Percentiles rank a stretch among this genome's conserved stretches.
These are phyloP conservation scores for Cornus florida DNA, from an alignment of 148 eudicot genomes.

Conservation along the genomic window DNA sequence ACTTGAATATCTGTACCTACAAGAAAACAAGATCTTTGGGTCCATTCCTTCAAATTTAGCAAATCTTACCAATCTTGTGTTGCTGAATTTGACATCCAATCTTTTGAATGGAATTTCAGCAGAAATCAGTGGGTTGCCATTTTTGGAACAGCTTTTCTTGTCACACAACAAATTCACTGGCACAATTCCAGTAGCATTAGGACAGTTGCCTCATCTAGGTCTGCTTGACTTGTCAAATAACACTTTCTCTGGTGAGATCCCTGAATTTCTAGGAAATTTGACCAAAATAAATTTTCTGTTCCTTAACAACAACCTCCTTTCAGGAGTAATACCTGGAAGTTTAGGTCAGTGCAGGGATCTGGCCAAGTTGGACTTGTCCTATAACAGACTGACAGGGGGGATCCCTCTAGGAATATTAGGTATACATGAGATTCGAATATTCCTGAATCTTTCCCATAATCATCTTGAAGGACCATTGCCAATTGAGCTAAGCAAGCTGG, in stretches of 20 bases:
- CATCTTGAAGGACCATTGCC: conserved; percentile 36
- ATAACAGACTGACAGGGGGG: conserved; percentile 32
- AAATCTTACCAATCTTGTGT: conserved; percentile 16
- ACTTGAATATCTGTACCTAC: conserved; percentile 14
- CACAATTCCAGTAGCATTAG: conserved; percentile 26
- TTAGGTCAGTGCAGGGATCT: conserved; percentile 31
- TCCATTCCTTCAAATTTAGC: conserved; percentile 29
- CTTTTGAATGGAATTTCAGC: conserved; percentile 28
- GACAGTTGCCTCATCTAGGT: conserved; percentile 22
- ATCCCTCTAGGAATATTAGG: conserved; percentile 35
- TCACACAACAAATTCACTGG: conserved; percentile 35
- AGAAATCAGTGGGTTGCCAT: conserved; percentile 15
- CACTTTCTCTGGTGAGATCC: conserved; percentile 27
- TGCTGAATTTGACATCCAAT: conserved; percentile 35
- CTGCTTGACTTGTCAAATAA: conserved; percentile 36
- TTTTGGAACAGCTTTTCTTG: conserved; percentile 21
- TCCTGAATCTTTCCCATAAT: conserved; percentile 39
- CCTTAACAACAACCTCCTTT: conserved; percentile 38
- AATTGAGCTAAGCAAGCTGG: conserved; percentile 35
- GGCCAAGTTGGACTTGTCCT: conserved; percentile 33
- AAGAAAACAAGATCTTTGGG: conserved; percentile 32
- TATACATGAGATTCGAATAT: conserved; percentile 24
- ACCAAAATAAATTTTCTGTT: conserved; percentile 16
- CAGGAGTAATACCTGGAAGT: conserved; percentile 33
- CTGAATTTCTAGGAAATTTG: conserved; percentile 29